These are phyloP conservation scores for Lupinus albus DNA, from an alignment of 306 rosid species.

Conservation along the genomic window DNA sequence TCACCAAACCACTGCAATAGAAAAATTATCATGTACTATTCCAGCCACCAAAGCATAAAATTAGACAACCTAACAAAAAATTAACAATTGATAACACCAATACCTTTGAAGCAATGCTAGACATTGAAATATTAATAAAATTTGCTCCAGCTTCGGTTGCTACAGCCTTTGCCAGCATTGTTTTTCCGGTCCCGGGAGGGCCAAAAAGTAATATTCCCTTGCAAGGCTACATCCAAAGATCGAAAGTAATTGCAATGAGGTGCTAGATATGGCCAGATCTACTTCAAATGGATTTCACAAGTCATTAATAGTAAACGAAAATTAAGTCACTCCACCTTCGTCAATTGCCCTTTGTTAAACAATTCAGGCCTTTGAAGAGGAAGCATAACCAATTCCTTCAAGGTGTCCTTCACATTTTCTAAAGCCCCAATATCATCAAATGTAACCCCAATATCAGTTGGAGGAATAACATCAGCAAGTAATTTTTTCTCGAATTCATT, in stretches of 20 bases:
- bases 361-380: constrained; percentile 95
- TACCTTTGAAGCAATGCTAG: constrained; percentile 95
- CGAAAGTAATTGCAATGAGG: constrained; percentile 33
- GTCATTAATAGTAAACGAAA: constrained; percentile 14
- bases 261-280: constrained; percentile 16
- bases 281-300: constrained; percentile 14
- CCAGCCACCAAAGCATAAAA: constrained; percentile 33
- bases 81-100: constrained; percentile 12
- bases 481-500: constrained; percentile 93
- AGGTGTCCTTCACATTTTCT: constrained; percentile 92
- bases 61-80: neutral
- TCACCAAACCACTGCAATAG: constrained; percentile 94
- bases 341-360: constrained; percentile 85
- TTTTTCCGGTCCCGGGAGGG: constrained; percentile 97
- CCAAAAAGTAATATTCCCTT: constrained; percentile 97
- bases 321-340: constrained; percentile 59
- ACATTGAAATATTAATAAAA: constrained; percentile 94
- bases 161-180: constrained; percentile 99
- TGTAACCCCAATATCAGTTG: constrained; percentile 86
- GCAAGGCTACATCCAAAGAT: constrained; percentile 69
- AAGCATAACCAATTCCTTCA: constrained; percentile 98
- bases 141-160: constrained; percentile 99
- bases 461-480: constrained; percentile 90
- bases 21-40: constrained; percentile 10
- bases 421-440: constrained; percentile 97